Conservation (phyloP, 129 eudicot genomes). For the Artemisia annua region DNA sequence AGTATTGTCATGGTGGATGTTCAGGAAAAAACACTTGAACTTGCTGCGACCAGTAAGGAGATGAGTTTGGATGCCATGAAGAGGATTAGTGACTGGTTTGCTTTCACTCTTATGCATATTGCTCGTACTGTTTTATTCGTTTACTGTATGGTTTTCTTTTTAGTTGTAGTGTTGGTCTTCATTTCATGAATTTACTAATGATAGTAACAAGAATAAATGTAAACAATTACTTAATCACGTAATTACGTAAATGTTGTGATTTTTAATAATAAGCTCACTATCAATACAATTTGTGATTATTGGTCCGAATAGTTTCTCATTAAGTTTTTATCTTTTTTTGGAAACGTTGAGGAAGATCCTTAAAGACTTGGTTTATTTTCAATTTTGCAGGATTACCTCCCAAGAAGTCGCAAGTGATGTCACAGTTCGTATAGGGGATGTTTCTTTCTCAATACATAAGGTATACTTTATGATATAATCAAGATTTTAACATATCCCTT, state of each 20-base stretch:
- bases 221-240: too few species aligned
- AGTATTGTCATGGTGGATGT: conserved; percentile 48
- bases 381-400: conserved; percentile 72
- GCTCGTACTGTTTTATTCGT: background rate
- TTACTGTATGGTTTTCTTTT: background rate
- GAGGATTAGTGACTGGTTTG: conserved; percentile 87
- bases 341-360: background rate
- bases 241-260: background rate
- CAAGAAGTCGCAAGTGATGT: conserved; percentile 86
- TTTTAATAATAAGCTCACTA: background rate
- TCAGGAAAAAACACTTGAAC: conserved; percentile 39
- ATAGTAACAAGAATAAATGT: background rate
- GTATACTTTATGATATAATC: conserved; percentile 31
- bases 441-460: conserved; percentile 86
- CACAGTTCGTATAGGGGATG: conserved; percentile 54
- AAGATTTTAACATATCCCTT: too few species aligned
- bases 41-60: conserved; percentile 55
- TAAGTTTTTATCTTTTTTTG: background rate
- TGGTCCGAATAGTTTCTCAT: background rate
- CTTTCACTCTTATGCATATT: conserved; percentile 22
- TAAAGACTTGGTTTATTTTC: conserved; percentile 1
- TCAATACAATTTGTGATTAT: background rate
- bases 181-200: background rate
- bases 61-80: conserved; percentile 73
- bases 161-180: background rate